Conservation (phyloP, 2,329 filamentous ascomycete genomes). For the Rhytidhysteron rufulum region DNA sequence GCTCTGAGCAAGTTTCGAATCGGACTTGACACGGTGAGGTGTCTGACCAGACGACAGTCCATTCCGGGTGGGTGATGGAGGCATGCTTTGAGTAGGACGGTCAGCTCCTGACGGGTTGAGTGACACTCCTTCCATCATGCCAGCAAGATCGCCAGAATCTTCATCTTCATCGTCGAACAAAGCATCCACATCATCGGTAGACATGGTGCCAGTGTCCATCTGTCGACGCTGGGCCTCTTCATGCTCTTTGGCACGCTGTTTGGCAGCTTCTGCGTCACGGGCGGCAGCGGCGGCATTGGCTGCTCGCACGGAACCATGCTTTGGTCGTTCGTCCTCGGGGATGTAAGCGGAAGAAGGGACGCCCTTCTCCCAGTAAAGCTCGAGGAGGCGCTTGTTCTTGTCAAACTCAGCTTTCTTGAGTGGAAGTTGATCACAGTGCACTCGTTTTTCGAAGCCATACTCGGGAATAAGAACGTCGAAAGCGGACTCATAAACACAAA, state of each 20-base stretch:
- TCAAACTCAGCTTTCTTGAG: constrained; percentile 99
- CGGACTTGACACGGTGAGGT: constrained; percentile 85
- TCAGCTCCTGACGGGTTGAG: constrained; percentile 62
- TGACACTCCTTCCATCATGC: constrained; percentile 86
- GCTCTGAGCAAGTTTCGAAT: constrained; percentile 78
- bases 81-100: constrained; percentile 91
- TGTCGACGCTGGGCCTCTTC: constrained; percentile 90
- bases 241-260: constrained; percentile 76
- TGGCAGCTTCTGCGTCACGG: constrained; percentile 76
- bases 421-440: constrained; percentile 96
- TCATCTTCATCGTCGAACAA: constrained; percentile 93
- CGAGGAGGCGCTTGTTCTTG: constrained; percentile 89
- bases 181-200: constrained; percentile 89
- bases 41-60: constrained; percentile 61
- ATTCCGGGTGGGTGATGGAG: constrained; percentile 80
- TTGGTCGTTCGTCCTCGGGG: constrained; percentile 93
- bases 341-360: constrained; percentile 94
- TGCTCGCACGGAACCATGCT: constrained; percentile 70
- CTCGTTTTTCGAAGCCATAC: constrained; percentile 98
- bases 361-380: constrained; percentile 99
- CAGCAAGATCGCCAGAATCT: constrained; percentile 81
- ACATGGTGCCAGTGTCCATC: constrained; percentile 91
- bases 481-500: constrained; percentile 97
- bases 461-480: constrained; percentile 98
- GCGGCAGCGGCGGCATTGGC: constrained; percentile 72